Percentiles rank a stretch among this genome's conserved stretches.
Conservation (phyloP, 1,284 basidiomycete genomes). For the Ustilago loliicola region DNA sequence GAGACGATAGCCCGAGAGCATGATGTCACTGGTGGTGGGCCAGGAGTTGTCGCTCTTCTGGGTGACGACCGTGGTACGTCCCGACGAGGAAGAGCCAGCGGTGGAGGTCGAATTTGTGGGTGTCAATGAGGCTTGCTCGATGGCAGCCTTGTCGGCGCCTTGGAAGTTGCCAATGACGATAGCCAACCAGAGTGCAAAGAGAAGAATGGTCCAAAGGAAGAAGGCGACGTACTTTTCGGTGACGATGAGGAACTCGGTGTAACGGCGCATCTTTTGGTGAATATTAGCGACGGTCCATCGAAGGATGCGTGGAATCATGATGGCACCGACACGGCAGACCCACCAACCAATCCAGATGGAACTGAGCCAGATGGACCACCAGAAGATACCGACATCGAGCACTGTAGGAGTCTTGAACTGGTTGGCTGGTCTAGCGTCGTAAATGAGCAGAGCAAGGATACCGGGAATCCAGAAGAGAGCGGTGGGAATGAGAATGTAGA, state of each 20-base stretch:
- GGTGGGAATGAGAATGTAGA: slow-evolving; percentile 53
- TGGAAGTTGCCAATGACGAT: slow-evolving; percentile 66
- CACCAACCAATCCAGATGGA: slow-evolving; percentile 89
- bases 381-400: slow-evolving; percentile 77
- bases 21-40: slow-evolving; percentile 71
- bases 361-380: slow-evolving; percentile 89
- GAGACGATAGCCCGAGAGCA: slow-evolving; percentile 54
- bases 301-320: slow-evolving; percentile 56
- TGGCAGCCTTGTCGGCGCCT: slow-evolving; percentile 42
- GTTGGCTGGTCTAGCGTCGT: slow-evolving; percentile 74
- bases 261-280: slow-evolving; percentile 74
- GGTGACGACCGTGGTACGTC: slow-evolving; percentile 25
- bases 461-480: slow-evolving; percentile 72
- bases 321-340: slow-evolving; percentile 79
- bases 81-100: slow-evolving; percentile 23
- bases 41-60: slow-evolving; percentile 30
- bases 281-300: slow-evolving; percentile 53
- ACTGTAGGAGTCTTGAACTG: slow-evolving; percentile 72
- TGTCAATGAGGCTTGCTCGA: slow-evolving; percentile 34
- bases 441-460: slow-evolving; percentile 78
- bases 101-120: slow-evolving; percentile 51
- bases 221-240: slow-evolving; percentile 74
- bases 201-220: slow-evolving; percentile 79
- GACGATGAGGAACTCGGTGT: slow-evolving; percentile 75
- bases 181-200: slow-evolving; percentile 73